Evolutionary conservation across 352 stramenopile genomes (phyloP), one percentile per base, ranked within the genome.

Genomic region (Thraustochytrium sp.): DNA sequence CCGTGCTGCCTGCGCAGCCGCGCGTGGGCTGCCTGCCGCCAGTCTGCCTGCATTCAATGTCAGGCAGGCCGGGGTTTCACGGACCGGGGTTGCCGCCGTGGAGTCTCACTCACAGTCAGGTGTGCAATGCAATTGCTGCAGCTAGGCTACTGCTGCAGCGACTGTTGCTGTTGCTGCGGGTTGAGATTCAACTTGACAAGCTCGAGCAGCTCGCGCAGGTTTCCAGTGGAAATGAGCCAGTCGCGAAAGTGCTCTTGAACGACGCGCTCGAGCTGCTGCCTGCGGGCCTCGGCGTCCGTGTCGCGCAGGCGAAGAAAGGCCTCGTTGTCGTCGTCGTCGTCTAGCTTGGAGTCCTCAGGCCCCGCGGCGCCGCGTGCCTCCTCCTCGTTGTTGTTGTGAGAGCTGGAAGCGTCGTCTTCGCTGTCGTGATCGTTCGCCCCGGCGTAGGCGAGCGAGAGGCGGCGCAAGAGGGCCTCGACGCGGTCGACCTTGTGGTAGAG

Each of bases 131-230:
- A 21, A 63, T 13, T 5, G 36, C 36, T 63, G 26, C 5, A 18
- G 5, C 54, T 13, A 63, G 5, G 54, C 11, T 38, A 5, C 13
- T 34, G 54, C 5, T 34, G 5, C 5, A 63, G 64, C 9, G 5
- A 8, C 76, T 64, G 4, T 64, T 76, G 64, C 5, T 36, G 38
- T 76, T 59, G 26, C 4, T 61, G 5, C 0, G 34, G 21, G 26
- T 37, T 44, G 9, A 26, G 40, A 18, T 77, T 13, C 42, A 77
- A 31, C 49, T 80, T 80, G 68, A 80, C 4, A 18, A 80, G 51
- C 21, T 80, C 44, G 26, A 80, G 1, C 29, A 80, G 11, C n/a
- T 80, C 44, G 13, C 46, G 68, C 46, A 31, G 44, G 49, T 80
- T 80, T 1, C 68, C 68, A 9, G 68, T 37, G 4, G 42, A 36